A percentile compares a stretch with the other conserved stretches of the same genome.
Conservation (phyloP, 164 flowering plant genomes). For the Berberis thunbergii region DNA sequence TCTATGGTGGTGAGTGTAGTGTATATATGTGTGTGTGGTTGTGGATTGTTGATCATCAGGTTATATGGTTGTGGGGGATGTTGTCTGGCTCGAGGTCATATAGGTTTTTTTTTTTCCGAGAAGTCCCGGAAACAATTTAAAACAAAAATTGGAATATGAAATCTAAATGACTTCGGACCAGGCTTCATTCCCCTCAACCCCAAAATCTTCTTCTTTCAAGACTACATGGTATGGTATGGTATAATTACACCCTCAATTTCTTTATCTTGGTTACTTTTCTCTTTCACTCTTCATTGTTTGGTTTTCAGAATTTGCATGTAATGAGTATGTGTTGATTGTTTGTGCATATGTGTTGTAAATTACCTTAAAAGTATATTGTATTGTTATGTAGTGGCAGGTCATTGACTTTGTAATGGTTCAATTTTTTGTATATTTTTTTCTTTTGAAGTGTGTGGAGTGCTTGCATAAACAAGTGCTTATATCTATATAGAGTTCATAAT, state of each 20-base stretch:
- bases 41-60: neutral
- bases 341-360: neutral
- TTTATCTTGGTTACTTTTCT: neutral
- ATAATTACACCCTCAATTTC: neutral
- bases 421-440: too few species aligned
- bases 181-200: slow-evolving; percentile 32
- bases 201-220: neutral
- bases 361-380: neutral
- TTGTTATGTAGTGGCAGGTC: neutral
- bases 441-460: too few species aligned
- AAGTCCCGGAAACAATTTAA: too few species aligned
- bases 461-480: too few species aligned
- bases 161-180: slow-evolving; percentile 29
- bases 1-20: neutral
- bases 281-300: neutral
- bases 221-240: neutral
- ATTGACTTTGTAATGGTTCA: neutral
- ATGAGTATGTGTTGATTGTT: neutral
- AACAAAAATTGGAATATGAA: too few species aligned
- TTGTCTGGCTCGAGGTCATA: slow-evolving; percentile 42
- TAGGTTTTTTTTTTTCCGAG: neutral
- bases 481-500: too few species aligned
- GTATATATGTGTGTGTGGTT: neutral
- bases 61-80: slow-evolving; percentile 31
- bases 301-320: too few species aligned